phyloP scores from a whole-genome alignment of 495 filamentous ascomycete genomes.

The Podospora bellae-mahoneyi region DNA sequence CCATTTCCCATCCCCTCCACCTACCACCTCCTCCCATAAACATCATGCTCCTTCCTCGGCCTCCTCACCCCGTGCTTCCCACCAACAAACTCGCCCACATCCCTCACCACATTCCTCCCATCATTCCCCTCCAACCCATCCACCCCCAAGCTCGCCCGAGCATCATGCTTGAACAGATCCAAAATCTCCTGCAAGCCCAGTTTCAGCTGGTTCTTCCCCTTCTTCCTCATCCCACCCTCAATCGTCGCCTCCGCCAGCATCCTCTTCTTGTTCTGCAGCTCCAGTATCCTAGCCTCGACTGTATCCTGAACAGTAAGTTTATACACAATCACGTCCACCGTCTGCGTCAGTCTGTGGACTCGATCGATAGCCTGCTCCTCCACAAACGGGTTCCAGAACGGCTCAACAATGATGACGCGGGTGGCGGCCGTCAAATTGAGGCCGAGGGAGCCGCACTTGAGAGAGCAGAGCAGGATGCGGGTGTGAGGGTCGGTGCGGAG shows the following conservation, averaged over 20 bases:
- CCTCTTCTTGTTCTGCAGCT: slow-evolving; percentile 87
- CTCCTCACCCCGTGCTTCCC: not conserved
- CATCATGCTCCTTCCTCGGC: slow-evolving; percentile 26
- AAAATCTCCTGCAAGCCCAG: slow-evolving; percentile 92
- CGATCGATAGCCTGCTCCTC: slow-evolving; percentile 99
- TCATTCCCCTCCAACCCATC: not conserved
- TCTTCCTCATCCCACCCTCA: slow-evolving; percentile 45
- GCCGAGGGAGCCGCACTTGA: slow-evolving; percentile 89
- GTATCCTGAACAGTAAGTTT: slow-evolving; percentile 79
- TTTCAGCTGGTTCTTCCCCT: slow-evolving; percentile 63
- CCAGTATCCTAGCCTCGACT: slow-evolving; percentile 90
- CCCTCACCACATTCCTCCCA: slow-evolving; percentile 13
- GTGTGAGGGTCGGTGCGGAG: slow-evolving; percentile 68
- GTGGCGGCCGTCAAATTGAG: slow-evolving; percentile 93
- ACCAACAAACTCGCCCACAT: slow-evolving; percentile 17
- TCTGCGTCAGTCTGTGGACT: slow-evolving; percentile 94
- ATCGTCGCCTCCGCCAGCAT: slow-evolving; percentile 65
- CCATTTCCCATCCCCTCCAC: not conserved
- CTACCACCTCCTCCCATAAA: slow-evolving; percentile 43
- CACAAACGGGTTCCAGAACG: slow-evolving; percentile 98
- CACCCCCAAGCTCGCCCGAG: slow-evolving; percentile 23
- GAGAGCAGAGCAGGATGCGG: slow-evolving; percentile 81
- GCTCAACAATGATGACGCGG: slow-evolving; percentile 90
- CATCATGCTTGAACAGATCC: slow-evolving; percentile 78
- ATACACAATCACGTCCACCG: slow-evolving; percentile 88